These are phyloP conservation scores for Rhizophora mangle DNA, from an alignment of 345 rosid genomes.

Conservation along the genomic window DNA sequence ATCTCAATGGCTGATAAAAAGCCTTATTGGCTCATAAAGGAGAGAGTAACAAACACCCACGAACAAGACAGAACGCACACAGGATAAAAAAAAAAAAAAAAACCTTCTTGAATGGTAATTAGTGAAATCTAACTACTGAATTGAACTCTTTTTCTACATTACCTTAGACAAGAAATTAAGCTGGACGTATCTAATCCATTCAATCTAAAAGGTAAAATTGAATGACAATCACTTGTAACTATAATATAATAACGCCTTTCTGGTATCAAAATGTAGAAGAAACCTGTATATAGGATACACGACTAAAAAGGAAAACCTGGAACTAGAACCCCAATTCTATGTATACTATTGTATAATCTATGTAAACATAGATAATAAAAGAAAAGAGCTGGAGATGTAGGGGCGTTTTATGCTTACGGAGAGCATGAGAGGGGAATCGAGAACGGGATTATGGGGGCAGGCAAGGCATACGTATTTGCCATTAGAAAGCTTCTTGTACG, in stretches of 20 bases:
- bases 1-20: background rate
- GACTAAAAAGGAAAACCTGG: too few relatives aligned
- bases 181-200: too few relatives aligned
- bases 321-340: too few relatives aligned
- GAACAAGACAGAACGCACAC: background rate
- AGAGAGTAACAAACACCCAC: background rate
- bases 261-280: background rate
- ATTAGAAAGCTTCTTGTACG: constrained; percentile 43
- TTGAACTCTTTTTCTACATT: too few relatives aligned
- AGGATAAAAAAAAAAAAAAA: background rate
- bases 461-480: constrained; percentile 48
- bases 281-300: too few relatives aligned
- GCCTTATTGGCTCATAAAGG: background rate
- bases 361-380: too few relatives aligned
- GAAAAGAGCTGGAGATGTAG: too few relatives aligned
- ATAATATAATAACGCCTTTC: background rate
- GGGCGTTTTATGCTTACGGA: constrained; percentile 22
- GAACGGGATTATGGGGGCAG: constrained; percentile 44
- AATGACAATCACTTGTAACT: too few relatives aligned
- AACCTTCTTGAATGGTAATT: background rate
- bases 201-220: too few relatives aligned
- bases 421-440: constrained; percentile 50
- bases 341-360: too few relatives aligned
- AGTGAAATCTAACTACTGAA: too few relatives aligned
- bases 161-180: too few relatives aligned